Evolutionary conservation across 495 filamentous ascomycete species (phyloP).

Genomic region (Podospora anserina): DNA sequence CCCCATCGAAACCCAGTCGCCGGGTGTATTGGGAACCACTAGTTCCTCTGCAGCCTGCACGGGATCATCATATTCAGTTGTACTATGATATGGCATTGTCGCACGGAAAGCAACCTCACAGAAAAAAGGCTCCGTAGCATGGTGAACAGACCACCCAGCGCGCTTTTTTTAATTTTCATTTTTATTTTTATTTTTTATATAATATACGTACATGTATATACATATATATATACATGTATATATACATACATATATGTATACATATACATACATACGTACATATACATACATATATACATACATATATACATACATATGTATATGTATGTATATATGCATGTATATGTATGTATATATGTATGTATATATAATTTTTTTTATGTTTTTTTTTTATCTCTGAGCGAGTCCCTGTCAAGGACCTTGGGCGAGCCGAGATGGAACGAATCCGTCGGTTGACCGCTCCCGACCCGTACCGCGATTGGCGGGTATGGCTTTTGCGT

Average conservation of each 20-base stretch:
- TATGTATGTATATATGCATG: no score
- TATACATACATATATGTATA: no score
- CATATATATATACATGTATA: no score
- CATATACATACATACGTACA: no score
- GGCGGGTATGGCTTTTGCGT: conserved; percentile 3
- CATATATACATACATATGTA: no score
- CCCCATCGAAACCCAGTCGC: neutral
- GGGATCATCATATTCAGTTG: conserved; percentile 26
- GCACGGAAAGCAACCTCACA: neutral
- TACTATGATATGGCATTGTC: neutral
- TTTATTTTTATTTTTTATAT: neutral
- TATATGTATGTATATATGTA: no score
- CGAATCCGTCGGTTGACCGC: conserved; percentile 6
- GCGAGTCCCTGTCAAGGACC: conserved; percentile 4
- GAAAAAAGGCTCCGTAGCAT: neutral
- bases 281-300: no score
- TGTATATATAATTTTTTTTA: no score
- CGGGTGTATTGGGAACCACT: conserved; percentile 23
- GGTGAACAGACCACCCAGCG: neutral
- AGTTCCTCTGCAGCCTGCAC: conserved; percentile 24
- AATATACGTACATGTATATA: no score
- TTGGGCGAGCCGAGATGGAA: neutral
- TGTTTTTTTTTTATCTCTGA: neutral
- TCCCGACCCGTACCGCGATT: conserved; percentile 12
- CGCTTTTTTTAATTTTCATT: neutral